Evolutionary conservation across 495 filamentous ascomycete species (phyloP), one percentile per base, ranked within the genome.

Genomic region (Clohesyomyces aquaticus): DNA sequence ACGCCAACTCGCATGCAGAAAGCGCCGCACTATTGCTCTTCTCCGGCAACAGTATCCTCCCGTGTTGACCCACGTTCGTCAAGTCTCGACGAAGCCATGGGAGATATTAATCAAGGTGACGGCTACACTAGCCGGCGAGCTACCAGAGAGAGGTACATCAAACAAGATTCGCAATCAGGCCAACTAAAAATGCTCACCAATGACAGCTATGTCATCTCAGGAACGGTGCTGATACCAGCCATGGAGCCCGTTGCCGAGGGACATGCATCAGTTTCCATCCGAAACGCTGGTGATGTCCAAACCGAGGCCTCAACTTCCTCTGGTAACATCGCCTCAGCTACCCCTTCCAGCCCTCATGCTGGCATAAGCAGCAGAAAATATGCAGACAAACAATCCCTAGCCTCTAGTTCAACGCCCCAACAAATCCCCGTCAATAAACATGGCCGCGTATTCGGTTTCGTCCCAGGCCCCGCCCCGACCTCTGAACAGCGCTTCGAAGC

Each of bases 401-500:
- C 14, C 32, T 38, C 32, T 6, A 14, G 14, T 38, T 14, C 32
- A 38, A 6, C 14, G 14, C 6, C 6, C 14, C 32, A 14, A 38
- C 14, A 38, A 6, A 14, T 38, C 32, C 6, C 32, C 32, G 32
- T 38, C 6, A 38, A 6, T 38, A 6, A 6, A 38, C 14, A 38
- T 14, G 32, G 32, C 32, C 32, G 32, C 14, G 32, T 47, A n/a
- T 47, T 4, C 4, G 16, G 21, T 8, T 47, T 47, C 43, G 21
- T 25, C 4, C 12, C 21, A 26, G 29, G 32, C 3, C 54, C 55
- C 4, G 41, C 42, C 9, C 41, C 55, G 2, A 59, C 41, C 1
- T 41, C 55, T 14, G 38, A 38, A 29, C 19, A 59, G 18, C 55
- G 55, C 18, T 42, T 38, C 11, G 41, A 4, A 3, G 41, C 22